Evolutionary conservation across 2,329 filamentous ascomycete genomes (phyloP).

Genomic region (Fusarium sp.): DNA sequence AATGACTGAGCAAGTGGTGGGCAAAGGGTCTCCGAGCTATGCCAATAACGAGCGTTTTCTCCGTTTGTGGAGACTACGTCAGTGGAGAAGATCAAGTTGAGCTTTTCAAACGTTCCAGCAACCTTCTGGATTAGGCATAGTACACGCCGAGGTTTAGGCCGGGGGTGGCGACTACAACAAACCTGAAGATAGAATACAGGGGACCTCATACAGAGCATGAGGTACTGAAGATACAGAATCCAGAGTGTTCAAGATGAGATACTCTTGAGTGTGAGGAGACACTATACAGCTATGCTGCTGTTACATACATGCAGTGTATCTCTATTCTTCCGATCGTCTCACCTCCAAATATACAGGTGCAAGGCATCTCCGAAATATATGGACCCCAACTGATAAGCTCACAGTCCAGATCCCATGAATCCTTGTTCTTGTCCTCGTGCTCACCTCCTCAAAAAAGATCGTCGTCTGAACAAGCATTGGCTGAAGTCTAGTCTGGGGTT

Average conservation of each 20-base stretch:
- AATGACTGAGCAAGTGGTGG: not conserved
- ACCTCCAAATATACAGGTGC: not conserved
- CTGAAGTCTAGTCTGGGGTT: not conserved
- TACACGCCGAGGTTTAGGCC: slow-evolving; percentile 37
- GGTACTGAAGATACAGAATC: not conserved
- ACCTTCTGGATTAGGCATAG: slow-evolving; percentile 45
- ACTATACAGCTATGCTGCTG: not conserved
- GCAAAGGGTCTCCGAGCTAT: slow-evolving; percentile 8
- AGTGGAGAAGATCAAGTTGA: slow-evolving; percentile 6
- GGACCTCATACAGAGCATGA: not conserved
- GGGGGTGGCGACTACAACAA: slow-evolving; percentile 22
- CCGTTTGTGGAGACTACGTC: slow-evolving; percentile 31
- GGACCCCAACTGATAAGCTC: slow-evolving; percentile 28
- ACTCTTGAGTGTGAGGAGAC: fast-evolving
- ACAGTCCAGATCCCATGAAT: not conserved
- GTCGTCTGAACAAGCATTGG: slow-evolving; percentile 2
- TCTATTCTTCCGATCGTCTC: not conserved
- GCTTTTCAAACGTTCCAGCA: slow-evolving; percentile 44
- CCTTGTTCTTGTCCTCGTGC: slow-evolving; percentile 8
- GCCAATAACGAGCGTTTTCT: slow-evolving; percentile 1
- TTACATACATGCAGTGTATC: not conserved
- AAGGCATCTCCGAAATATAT: slow-evolving; percentile 16
- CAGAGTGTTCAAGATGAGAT: not conserved
- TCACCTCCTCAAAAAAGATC: slow-evolving; percentile 6
- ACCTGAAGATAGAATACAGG: not conserved